These are phyloP conservation scores for Cetradonia linearis DNA, from an alignment of 495 filamentous ascomycete species.

Conservation along the genomic window DNA sequence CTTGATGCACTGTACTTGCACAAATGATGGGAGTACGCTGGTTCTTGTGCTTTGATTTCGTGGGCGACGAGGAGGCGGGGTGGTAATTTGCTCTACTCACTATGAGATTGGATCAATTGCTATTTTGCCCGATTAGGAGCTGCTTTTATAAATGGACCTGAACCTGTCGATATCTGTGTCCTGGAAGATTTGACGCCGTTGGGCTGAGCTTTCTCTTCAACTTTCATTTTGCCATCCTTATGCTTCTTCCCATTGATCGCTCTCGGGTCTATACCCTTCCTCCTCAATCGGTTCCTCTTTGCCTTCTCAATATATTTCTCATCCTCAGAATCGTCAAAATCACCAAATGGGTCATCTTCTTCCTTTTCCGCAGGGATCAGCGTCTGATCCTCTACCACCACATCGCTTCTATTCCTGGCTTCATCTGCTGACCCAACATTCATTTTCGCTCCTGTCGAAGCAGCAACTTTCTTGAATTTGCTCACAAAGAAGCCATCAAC, in stretches of 20 bases:
- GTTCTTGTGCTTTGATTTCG: too few relatives aligned
- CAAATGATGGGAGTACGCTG: too few relatives aligned
- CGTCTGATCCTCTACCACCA: slow-evolving; percentile 36
- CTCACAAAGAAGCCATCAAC: slow-evolving; percentile 98
- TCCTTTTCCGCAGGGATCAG: slow-evolving; percentile 38
- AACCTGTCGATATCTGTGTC: not conserved
- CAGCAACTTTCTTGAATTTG: slow-evolving; percentile 88
- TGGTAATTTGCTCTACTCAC: too few relatives aligned
- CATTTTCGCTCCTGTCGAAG: slow-evolving; percentile 47
- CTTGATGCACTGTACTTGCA: too few relatives aligned
- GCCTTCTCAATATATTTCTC: slow-evolving; percentile 48
- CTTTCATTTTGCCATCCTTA: not conserved
- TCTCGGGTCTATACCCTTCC: slow-evolving; percentile 59
- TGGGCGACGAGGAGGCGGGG: too few relatives aligned
- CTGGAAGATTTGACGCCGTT: slow-evolving; percentile 2
- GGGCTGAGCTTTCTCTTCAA: not conserved
- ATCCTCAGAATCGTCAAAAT: slow-evolving; percentile 55
- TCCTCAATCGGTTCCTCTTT: slow-evolving; percentile 45
- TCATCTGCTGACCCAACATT: slow-evolving; percentile 25
- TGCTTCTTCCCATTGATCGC: slow-evolving; percentile 24
- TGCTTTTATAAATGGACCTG: not conserved
- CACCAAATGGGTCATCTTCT: slow-evolving; percentile 48
- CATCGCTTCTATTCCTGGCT: slow-evolving; percentile 24
- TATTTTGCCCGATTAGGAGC: not conserved
- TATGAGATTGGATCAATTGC: not conserved